Conservation (phyloP, 83 land plant genomes). For the Thuja plicata region DNA sequence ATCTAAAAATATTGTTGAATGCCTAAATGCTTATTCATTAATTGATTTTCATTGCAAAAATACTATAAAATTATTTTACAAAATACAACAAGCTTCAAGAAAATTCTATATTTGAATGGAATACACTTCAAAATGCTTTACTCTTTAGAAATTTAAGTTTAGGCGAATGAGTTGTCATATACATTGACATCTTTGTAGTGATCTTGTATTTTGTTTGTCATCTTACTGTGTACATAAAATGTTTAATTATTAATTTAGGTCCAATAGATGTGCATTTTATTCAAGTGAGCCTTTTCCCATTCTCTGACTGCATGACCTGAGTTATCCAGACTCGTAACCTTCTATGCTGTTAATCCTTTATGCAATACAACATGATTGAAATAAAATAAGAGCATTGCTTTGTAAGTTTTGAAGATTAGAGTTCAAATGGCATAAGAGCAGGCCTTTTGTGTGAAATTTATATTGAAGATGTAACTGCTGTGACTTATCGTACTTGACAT, state of each 20-base stretch:
- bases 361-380: not conserved
- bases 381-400: not conserved
- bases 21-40: not conserved
- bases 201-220: not conserved
- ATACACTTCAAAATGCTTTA: not conserved
- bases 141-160: not conserved
- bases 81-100: not conserved
- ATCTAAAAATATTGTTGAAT: not conserved
- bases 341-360: not conserved
- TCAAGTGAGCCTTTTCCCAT: not conserved
- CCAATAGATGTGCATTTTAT: not conserved
- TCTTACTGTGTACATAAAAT: not conserved
- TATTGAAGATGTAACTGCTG: not conserved
- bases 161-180: not conserved
- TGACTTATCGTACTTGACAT: not conserved
- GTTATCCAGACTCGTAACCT: not conserved
- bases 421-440: not conserved
- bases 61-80: not conserved
- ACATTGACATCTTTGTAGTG: not conserved
- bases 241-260: not conserved
- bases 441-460: not conserved
- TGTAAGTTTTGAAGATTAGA: not conserved
- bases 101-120: not conserved
- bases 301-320: not conserved
- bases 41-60: not conserved